A percentile compares a stretch with the other conserved stretches of the same genome.
phyloP scores from a whole-genome alignment of 129 eudicot species.

The Artemisia argyi region DNA sequence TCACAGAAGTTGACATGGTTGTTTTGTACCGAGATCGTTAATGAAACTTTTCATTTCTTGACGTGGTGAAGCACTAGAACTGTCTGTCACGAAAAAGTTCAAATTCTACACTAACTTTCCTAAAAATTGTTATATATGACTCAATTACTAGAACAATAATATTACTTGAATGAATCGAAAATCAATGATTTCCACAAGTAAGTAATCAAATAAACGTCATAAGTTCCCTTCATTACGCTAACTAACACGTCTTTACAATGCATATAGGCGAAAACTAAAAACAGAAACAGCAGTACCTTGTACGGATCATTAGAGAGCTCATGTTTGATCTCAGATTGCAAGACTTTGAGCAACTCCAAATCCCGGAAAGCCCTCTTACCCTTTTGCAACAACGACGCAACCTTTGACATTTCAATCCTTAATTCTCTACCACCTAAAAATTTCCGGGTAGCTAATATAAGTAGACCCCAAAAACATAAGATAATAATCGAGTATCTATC shows the following conservation, averaged over 20 bases:
- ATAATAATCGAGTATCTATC: not conserved
- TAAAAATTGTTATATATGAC: not conserved
- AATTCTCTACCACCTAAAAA: conserved; percentile 17
- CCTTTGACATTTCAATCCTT: conserved; percentile 28
- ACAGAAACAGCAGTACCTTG: conserved; percentile 42
- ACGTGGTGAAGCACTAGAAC: too few species aligned
- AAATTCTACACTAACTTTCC: not conserved
- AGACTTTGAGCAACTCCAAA: conserved; percentile 49
- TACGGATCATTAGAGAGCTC: conserved; percentile 52
- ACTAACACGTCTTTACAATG: not conserved
- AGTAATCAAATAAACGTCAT: too few species aligned
- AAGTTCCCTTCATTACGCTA: too few species aligned
- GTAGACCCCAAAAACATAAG: not conserved
- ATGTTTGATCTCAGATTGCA: conserved; percentile 68
- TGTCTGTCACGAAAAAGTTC: not conserved
- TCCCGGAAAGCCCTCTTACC: conserved; percentile 45
- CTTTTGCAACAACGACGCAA: conserved; percentile 23
- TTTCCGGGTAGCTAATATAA: not conserved
- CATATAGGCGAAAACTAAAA: not conserved
- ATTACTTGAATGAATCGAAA: not conserved
- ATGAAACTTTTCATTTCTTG: too few species aligned
- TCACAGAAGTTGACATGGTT: too few species aligned
- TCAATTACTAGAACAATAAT: not conserved
- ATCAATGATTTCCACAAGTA: not conserved
- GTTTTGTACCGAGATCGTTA: too few species aligned